A percentile compares a stretch with the other conserved stretches of the same genome.
Conservation (phyloP, 495 filamentous ascomycete species). For the Hyaloscypha finlandica region DNA sequence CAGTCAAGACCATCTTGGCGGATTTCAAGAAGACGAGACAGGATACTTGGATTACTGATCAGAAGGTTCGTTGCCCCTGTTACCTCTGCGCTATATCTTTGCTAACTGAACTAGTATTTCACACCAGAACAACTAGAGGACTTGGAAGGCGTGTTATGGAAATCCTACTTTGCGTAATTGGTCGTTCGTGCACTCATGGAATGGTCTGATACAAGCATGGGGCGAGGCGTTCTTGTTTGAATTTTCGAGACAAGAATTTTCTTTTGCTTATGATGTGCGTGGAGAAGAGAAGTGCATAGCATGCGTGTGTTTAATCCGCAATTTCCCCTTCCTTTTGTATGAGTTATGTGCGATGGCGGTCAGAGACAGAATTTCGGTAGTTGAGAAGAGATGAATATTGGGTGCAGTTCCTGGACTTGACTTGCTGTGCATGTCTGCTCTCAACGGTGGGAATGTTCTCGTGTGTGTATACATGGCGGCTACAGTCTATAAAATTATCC, state of each 20-base stretch:
- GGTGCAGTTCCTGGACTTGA: too few relatives aligned
- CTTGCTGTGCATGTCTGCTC: too few relatives aligned
- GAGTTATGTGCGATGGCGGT: not conserved
- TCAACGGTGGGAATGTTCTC: too few relatives aligned
- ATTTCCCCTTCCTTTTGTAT: not conserved
- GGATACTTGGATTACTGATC: conserved; percentile 97
- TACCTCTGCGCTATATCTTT: not conserved
- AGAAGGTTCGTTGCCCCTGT: conserved; percentile 67
- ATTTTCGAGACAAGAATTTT: not conserved
- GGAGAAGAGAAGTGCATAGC: not conserved
- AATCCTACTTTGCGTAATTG: conserved; percentile 92
- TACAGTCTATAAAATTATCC: too few relatives aligned
- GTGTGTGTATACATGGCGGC: too few relatives aligned
- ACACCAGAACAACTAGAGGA: conserved; percentile 91
- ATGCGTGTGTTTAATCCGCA: not conserved
- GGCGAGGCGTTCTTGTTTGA: not conserved
- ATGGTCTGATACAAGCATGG: not conserved
- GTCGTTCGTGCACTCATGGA: not conserved
- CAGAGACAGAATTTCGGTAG: not conserved
- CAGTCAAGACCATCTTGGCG: conserved; percentile 92
- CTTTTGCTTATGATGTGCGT: not conserved
- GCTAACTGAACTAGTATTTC: conserved; percentile 70
- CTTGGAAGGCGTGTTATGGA: conserved; percentile 95
- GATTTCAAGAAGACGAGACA: conserved; percentile 99
- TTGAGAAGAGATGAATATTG: not conserved